A percentile compares a stretch with the other conserved stretches of the same genome.
Evolutionary conservation across 2,329 filamentous ascomycete genomes (phyloP).

Genomic region (Penicillium sp.): DNA sequence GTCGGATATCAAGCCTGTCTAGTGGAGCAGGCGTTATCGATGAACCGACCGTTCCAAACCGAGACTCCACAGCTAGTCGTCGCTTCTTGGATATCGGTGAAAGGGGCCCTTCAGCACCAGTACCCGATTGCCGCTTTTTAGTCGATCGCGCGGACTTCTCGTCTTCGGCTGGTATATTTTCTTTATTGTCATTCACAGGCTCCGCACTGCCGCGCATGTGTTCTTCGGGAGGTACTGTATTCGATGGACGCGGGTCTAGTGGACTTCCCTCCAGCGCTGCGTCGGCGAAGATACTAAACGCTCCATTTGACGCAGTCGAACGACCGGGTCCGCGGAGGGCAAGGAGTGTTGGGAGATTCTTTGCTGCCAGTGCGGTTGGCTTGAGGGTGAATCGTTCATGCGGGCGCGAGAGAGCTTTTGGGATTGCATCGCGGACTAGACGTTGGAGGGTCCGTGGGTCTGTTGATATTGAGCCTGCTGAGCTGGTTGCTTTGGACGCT

Average conservation of each 20-base stretch:
- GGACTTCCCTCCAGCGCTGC: conserved; percentile 58
- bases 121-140: conserved; percentile 11
- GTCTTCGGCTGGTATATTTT: conserved; percentile 11
- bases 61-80: conserved; percentile 65
- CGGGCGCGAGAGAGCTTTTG: conserved; percentile 78
- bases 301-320: conserved; percentile 73
- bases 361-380: conserved; percentile 69
- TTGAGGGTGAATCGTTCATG: conserved; percentile 72
- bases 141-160: neutral
- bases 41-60: conserved; percentile 68
- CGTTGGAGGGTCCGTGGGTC: conserved; percentile 69
- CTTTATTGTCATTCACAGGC: conserved; percentile 14
- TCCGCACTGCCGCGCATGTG: conserved; percentile 25
- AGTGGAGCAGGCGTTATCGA: conserved; percentile 38
- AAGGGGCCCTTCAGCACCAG: neutral
- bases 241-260: conserved; percentile 51
- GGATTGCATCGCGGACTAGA: conserved; percentile 76
- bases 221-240: conserved; percentile 37
- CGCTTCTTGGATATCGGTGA: conserved; percentile 59
- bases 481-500: conserved; percentile 43
- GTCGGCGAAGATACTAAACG: conserved; percentile 78
- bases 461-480: conserved; percentile 30
- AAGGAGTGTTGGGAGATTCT: conserved; percentile 71
- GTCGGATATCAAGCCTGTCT: conserved; percentile 55
- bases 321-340: conserved; percentile 71